These are phyloP conservation scores for Podaxis sp. DNA, from an alignment of 768 basidiomycete species.

Conservation along the genomic window DNA sequence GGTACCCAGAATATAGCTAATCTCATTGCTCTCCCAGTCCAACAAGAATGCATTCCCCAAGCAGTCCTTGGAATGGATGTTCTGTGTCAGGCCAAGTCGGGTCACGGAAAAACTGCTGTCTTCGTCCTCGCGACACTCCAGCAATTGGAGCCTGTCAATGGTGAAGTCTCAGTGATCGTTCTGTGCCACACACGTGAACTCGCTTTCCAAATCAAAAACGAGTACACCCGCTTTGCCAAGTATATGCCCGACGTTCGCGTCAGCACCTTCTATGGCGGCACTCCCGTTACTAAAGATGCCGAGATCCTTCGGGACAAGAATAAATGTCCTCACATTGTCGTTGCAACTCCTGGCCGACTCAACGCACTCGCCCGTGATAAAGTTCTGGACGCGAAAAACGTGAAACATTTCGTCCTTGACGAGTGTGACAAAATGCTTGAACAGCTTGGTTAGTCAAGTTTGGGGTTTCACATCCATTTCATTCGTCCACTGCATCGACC, in stretches of 20 bases:
- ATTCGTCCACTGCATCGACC: constrained; percentile 42
- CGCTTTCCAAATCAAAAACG: constrained; percentile 99
- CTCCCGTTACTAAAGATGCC: constrained; percentile 88
- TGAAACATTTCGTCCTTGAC: constrained; percentile 99
- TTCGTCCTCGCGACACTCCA: constrained; percentile 98
- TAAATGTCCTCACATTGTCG: constrained; percentile 98
- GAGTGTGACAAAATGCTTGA: constrained; percentile 99
- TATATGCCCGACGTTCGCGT: constrained; percentile 99
- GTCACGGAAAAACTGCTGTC: constrained; percentile 97
- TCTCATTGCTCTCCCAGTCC: constrained; percentile 51
- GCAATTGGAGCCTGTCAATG: constrained; percentile 96
- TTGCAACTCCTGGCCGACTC: constrained; percentile 95
- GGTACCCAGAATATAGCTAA: background rate
- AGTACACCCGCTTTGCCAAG: constrained; percentile 98
- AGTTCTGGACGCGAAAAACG: constrained; percentile 88
- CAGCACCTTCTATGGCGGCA: constrained; percentile 97
- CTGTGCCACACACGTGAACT: constrained; percentile 99
- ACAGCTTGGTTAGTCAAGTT: constrained; percentile 96
- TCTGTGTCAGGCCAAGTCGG: constrained; percentile 98
- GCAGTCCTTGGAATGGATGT: constrained; percentile 99
- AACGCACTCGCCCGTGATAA: constrained; percentile 96
- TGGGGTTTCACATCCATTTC: constrained; percentile 49
- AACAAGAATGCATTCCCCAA: constrained; percentile 99
- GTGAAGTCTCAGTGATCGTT: constrained; percentile 96
- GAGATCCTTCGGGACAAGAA: constrained; percentile 92